A percentile compares a stretch with the other conserved stretches of the same genome.
phyloP scores from a whole-genome alignment of 1,284 basidiomycete species.

The Pseudozyma tsukubaensis region DNA sequence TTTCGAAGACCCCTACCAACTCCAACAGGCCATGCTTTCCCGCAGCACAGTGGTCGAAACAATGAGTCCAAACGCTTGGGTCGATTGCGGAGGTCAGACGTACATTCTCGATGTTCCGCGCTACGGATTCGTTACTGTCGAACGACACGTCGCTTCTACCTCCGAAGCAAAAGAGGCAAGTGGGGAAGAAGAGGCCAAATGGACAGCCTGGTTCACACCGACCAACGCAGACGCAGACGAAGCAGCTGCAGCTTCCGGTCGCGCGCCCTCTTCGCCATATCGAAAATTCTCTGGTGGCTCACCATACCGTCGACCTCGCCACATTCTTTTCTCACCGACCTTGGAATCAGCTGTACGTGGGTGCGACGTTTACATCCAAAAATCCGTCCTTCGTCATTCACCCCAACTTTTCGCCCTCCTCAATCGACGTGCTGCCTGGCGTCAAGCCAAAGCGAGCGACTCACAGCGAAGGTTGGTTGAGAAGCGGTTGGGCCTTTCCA shows the following conservation, averaged over 20 bases:
- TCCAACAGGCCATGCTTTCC: constrained; percentile 71
- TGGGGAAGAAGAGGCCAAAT: constrained; percentile 44
- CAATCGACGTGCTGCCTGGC: constrained; percentile 76
- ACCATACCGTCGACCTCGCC: constrained; percentile 46
- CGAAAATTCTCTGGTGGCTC: constrained; percentile 21
- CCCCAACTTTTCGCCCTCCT: constrained; percentile 46
- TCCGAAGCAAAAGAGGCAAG: constrained; percentile 13
- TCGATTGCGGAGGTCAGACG: constrained; percentile 79
- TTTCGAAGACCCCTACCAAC: constrained; percentile 79
- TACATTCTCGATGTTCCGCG: constrained; percentile 82
- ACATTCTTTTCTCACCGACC: constrained; percentile 23
- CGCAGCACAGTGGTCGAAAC: constrained; percentile 71
- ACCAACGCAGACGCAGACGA: constrained; percentile 47
- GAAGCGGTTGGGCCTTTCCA: constrained; percentile 72
- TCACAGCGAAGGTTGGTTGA: constrained; percentile 76
- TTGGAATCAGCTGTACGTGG: constrained; percentile 75
- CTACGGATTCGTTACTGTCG: constrained; percentile 80
- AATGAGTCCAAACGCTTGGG: constrained; percentile 78
- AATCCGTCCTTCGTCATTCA: constrained; percentile 72
- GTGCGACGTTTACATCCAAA: constrained; percentile 77
- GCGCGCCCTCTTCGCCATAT: neutral
- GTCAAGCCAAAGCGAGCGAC: constrained; percentile 76
- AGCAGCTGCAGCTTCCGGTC: constrained; percentile 34
- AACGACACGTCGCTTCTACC: constrained; percentile 68
- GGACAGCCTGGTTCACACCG: constrained; percentile 38